phyloP scores from a whole-genome alignment of 306 rosid species.

The Cyclanthera cordifolia region DNA sequence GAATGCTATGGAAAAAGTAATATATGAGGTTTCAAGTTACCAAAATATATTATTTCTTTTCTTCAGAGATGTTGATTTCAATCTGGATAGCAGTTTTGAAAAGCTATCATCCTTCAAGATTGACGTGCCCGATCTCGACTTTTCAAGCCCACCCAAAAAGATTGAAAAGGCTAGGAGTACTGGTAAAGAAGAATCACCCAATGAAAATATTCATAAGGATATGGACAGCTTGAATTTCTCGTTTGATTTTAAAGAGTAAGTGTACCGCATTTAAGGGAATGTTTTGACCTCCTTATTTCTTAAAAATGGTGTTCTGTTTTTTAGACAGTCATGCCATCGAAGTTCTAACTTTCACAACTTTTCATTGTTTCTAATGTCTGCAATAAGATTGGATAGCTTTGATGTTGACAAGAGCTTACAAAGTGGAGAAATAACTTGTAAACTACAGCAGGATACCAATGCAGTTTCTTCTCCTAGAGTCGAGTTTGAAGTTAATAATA shows the following conservation, averaged over 20 bases:
- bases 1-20: background rate
- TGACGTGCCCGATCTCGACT: slow-evolving; percentile 83
- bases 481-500: slow-evolving; percentile 27
- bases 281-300: slow-evolving; percentile 16
- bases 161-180: slow-evolving; percentile 34
- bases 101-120: slow-evolving; percentile 72
- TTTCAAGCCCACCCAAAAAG: slow-evolving; percentile 47
- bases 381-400: slow-evolving; percentile 50
- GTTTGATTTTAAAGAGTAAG: slow-evolving; percentile 83
- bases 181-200: slow-evolving; percentile 38
- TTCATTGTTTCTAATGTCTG: slow-evolving; percentile 12
- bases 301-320: slow-evolving; percentile 1
- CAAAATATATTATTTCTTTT: slow-evolving; percentile 10
- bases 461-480: slow-evolving; percentile 28
- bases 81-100: slow-evolving; percentile 64
- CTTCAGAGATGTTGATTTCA: slow-evolving; percentile 69
- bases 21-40: slow-evolving; percentile 14
- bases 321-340: background rate
- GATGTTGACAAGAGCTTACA: slow-evolving; percentile 36
- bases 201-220: slow-evolving; percentile 36
- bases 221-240: slow-evolving; percentile 42
- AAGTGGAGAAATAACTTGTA: slow-evolving; percentile 29
- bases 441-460: slow-evolving; percentile 25
- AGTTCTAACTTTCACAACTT: slow-evolving; percentile 1
- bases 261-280: slow-evolving; percentile 11